A percentile compares a stretch with the other conserved stretches of the same genome.
These are phyloP conservation scores for Ogataea allantospora DNA, from an alignment of 805 yeast species.

Conservation along the genomic window DNA sequence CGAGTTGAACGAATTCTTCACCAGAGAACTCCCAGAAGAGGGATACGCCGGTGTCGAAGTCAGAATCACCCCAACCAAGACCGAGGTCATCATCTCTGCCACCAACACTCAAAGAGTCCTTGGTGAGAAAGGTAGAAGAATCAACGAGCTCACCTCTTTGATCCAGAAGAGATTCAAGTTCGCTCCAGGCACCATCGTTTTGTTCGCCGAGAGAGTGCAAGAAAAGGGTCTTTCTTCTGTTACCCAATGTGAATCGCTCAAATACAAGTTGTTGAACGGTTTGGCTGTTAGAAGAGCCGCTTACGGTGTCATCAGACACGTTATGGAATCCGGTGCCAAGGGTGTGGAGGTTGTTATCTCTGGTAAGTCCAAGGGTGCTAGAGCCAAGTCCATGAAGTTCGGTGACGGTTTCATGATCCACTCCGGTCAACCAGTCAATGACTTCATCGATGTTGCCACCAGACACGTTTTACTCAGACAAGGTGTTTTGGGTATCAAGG, in stretches of 20 bases:
- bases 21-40: slow-evolving; percentile 99
- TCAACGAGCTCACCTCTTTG: slow-evolving; percentile 96
- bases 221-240: slow-evolving; percentile 99
- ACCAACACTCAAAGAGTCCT: slow-evolving; percentile 97
- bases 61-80: slow-evolving; percentile 96
- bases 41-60: slow-evolving; percentile 99
- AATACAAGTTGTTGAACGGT: slow-evolving; percentile 97
- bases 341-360: slow-evolving; percentile 99
- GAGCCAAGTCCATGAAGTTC: slow-evolving; percentile 99
- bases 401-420: slow-evolving; percentile 99
- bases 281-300: slow-evolving; percentile 99
- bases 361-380: slow-evolving; percentile 99
- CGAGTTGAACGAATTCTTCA: slow-evolving; percentile 99
- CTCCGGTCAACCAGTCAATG: slow-evolving; percentile 99
- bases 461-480: slow-evolving; percentile 99
- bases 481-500: slow-evolving; percentile 99
- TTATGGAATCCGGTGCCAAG: slow-evolving; percentile 99
- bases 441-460: slow-evolving; percentile 97
- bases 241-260: slow-evolving; percentile 99
- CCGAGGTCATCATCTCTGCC: slow-evolving; percentile 98
- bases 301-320: slow-evolving; percentile 99
- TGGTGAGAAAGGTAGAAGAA: slow-evolving; percentile 99
- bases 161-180: slow-evolving; percentile 98
- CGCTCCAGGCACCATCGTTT: slow-evolving; percentile 87
- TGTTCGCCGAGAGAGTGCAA: slow-evolving; percentile 98